Evolutionary conservation across 2,329 filamentous ascomycete species (phyloP).

Genomic region (Aspergillus candidus): DNA sequence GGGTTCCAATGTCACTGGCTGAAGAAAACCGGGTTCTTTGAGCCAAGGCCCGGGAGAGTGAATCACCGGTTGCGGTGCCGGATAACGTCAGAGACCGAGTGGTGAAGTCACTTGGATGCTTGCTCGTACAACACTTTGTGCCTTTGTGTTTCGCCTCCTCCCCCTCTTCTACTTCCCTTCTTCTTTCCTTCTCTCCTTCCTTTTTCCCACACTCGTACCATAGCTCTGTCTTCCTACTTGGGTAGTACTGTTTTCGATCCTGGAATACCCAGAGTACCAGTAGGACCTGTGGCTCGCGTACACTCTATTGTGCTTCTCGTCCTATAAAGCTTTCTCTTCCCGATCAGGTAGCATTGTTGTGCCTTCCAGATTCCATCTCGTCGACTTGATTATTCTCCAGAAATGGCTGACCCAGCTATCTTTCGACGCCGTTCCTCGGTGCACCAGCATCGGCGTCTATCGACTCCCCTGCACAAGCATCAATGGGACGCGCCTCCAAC

Average conservation of each 20-base stretch:
- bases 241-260: no score
- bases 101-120: constrained; percentile 2
- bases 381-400: constrained; percentile 1
- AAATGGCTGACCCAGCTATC: constrained; percentile 1
- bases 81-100: constrained; percentile 3
- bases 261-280: no score
- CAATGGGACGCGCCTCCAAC: constrained; percentile 34
- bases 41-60: no score
- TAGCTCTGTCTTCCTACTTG: no score
- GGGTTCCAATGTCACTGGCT: no score
- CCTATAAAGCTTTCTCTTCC: no score
- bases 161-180: no score
- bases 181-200: neutral
- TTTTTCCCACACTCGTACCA: no score
- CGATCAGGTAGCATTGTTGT: neutral
- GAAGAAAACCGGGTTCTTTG: no score
- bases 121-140: neutral
- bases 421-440: constrained; percentile 28
- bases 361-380: neutral
- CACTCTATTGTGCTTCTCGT: no score
- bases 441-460: constrained; percentile 29
- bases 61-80: neutral
- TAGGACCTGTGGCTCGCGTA: no score
- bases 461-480: constrained; percentile 24
- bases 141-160: no score